Conservation (phyloP, 306 rosid genomes). For the Quercus parvula region DNA sequence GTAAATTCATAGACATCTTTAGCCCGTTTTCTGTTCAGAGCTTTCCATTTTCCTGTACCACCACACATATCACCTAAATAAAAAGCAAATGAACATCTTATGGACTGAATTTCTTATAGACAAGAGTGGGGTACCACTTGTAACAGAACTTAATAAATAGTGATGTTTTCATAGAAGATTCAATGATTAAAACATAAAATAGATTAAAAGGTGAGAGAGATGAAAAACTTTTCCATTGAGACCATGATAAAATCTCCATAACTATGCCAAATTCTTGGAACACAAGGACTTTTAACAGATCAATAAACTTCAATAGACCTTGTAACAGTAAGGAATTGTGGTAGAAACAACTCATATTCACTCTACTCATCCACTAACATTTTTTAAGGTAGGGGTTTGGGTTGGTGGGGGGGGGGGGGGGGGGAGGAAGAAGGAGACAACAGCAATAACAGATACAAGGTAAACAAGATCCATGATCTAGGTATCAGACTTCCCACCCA, state of each 20-base stretch:
- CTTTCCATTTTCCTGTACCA: conserved; percentile 99
- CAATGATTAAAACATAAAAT: not conserved
- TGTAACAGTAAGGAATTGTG: not conserved
- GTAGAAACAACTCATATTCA: not conserved
- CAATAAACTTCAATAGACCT: not conserved
- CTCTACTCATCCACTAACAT: not conserved
- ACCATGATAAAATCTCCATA: not conserved
- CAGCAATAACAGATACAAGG: not conserved
- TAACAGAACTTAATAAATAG: not conserved
- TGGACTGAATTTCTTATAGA: conserved; percentile 14
- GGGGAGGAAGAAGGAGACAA: not conserved
- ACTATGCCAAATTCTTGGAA: not conserved
- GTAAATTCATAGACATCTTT: conserved; percentile 93
- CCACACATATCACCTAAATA: conserved; percentile 98
- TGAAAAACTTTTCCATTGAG: not conserved
- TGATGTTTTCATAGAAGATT: conserved; percentile 9
- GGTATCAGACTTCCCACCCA: not conserved
- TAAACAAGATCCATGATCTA: not conserved
- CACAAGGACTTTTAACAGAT: not conserved
- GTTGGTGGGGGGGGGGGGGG: too few relatives aligned
- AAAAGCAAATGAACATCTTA: conserved; percentile 35
- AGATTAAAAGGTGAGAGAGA: not conserved
- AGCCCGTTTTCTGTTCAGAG: conserved; percentile 92
- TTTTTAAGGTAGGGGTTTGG: too few relatives aligned
- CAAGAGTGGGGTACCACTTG: not conserved